phyloP scores from a whole-genome alignment of 2,329 filamentous ascomycete species.

The Pseudocercospora vitis region DNA sequence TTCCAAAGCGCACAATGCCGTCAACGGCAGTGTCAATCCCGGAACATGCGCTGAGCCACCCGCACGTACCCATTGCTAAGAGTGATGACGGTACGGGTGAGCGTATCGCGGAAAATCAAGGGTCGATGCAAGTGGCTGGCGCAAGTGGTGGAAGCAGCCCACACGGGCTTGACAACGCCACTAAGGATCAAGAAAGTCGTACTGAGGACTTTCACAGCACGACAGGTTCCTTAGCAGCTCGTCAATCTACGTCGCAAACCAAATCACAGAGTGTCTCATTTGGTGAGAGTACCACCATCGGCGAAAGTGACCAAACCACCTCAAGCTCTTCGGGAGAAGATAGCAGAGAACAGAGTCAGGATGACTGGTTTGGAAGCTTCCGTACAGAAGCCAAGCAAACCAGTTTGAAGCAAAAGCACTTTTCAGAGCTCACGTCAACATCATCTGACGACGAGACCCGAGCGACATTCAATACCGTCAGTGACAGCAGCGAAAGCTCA shows the following conservation, averaged over 20 bases:
- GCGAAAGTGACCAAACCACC: slow-evolving; percentile 5
- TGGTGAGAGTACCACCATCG: background rate
- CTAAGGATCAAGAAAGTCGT: background rate
- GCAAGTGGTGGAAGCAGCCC: slow-evolving; percentile 18
- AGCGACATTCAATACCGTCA: background rate
- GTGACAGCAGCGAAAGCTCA: slow-evolving; percentile 1
- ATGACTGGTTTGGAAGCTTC: background rate
- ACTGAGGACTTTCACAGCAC: background rate
- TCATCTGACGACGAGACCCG: background rate
- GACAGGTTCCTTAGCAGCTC: background rate
- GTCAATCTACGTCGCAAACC: background rate
- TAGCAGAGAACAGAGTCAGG: background rate
- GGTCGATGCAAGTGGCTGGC: slow-evolving; percentile 1
- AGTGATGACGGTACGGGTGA: background rate
- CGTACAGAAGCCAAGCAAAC: background rate
- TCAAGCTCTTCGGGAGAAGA: background rate
- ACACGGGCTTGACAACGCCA: slow-evolving; percentile 13
- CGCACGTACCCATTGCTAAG: slow-evolving; percentile 17
- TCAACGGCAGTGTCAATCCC: slow-evolving; percentile 30
- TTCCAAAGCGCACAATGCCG: slow-evolving; percentile 37
- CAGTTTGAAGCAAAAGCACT: background rate
- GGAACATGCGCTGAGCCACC: slow-evolving; percentile 21
- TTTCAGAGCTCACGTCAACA: background rate
- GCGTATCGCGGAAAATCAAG: background rate
- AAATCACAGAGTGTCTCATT: slow-evolving; percentile 1